Evolutionary conservation across 306 rosid species (phyloP).

Genomic region (Leucaena leucocephala): DNA sequence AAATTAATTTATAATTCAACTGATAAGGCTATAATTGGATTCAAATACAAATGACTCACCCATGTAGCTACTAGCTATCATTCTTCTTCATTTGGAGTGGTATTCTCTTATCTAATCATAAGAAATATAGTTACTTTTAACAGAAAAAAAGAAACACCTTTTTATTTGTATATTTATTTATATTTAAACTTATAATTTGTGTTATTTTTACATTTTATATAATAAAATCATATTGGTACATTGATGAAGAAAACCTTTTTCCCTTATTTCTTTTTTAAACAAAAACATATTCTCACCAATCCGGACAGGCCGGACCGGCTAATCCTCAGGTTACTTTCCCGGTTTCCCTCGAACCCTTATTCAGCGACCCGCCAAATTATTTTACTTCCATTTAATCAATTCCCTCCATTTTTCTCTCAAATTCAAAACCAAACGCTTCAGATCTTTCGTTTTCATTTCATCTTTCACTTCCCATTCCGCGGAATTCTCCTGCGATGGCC

Average conservation of each 20-base stretch:
- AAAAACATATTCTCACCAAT: neutral
- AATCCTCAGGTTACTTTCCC: neutral
- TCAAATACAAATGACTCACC: too few relatives aligned
- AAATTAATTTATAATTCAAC: too few relatives aligned
- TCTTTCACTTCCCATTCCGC: neutral
- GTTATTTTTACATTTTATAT: too few relatives aligned
- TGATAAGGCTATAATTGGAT: too few relatives aligned
- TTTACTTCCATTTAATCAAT: neutral
- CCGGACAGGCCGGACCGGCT: neutral
- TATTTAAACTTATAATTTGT: too few relatives aligned
- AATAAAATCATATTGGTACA: too few relatives aligned
- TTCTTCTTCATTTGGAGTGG: neutral
- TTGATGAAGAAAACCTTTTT: too few relatives aligned
- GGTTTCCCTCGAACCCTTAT: neutral
- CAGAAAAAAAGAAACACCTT: neutral
- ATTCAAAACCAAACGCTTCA: conserved; percentile 33
- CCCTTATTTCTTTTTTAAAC: too few relatives aligned
- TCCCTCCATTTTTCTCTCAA: conserved; percentile 46
- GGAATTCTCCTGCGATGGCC: conserved; percentile 50
- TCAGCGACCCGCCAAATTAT: conserved; percentile 36
- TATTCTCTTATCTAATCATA: neutral
- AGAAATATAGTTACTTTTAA: too few relatives aligned
- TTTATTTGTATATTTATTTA: too few relatives aligned
- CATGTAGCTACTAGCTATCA: too few relatives aligned
- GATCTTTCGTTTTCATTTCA: neutral